phyloP scores from a whole-genome alignment of 2,329 filamentous ascomycete genomes.

The Ophiosphaerella herpotricha region DNA sequence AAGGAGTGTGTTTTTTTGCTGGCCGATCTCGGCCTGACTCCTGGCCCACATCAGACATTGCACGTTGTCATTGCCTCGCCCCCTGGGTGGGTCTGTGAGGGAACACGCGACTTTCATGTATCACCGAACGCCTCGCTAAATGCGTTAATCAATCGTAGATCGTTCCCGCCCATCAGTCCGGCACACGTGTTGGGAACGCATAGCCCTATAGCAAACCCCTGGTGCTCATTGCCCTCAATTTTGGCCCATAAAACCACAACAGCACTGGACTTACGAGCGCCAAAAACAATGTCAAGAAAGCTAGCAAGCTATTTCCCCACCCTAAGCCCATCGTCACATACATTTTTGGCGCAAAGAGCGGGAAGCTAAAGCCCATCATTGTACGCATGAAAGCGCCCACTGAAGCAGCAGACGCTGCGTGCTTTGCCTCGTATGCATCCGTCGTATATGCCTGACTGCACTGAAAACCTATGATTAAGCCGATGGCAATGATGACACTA shows the following conservation, averaged over 20 bases:
- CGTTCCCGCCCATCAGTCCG: background rate
- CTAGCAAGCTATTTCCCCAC: slow-evolving; percentile 62
- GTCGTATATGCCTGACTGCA: slow-evolving; percentile 67
- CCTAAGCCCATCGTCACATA: slow-evolving; percentile 62
- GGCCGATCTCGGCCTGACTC: too few species aligned
- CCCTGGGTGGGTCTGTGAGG: too few species aligned
- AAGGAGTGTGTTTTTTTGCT: too few species aligned
- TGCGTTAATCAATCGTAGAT: background rate
- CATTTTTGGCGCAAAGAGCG: slow-evolving; percentile 62
- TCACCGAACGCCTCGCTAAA: background rate
- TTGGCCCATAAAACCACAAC: slow-evolving; percentile 49
- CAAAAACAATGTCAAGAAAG: slow-evolving; percentile 54
- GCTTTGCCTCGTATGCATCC: slow-evolving; percentile 61
- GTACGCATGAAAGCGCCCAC: slow-evolving; percentile 63
- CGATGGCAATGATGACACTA: slow-evolving; percentile 53
- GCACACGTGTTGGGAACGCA: background rate
- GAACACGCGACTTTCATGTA: background rate
- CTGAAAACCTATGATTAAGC: slow-evolving; percentile 60
- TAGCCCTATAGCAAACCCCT: slow-evolving; percentile 11
- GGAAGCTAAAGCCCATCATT: slow-evolving; percentile 61
- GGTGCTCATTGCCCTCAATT: slow-evolving; percentile 31
- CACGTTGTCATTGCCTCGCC: too few species aligned
- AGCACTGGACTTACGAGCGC: slow-evolving; percentile 56
- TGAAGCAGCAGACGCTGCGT: slow-evolving; percentile 57
- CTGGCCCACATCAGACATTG: too few species aligned